Evolutionary conservation across 2,329 filamentous ascomycete species (phyloP), one percentile per base, ranked within the genome.

Genomic region (Pseudonectria foliicola): DNA sequence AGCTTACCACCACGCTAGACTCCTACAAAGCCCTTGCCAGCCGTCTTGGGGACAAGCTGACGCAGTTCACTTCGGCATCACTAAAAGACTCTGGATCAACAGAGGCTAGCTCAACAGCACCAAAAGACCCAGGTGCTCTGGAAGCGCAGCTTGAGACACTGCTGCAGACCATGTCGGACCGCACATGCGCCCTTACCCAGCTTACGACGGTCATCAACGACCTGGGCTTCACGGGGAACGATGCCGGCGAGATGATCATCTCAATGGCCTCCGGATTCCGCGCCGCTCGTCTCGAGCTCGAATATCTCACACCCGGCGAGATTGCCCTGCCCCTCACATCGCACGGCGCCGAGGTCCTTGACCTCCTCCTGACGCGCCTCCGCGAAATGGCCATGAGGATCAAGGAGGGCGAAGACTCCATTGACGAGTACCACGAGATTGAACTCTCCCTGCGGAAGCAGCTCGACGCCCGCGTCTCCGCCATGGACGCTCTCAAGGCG

Each of bases 281-380:
- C 13, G 55, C 68, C 2, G 76, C 75, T 2, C 68, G 77, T 2
- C 58, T 80, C 0, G 75, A 80, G 45, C 67, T 80, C 3, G 77
- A 80, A 52, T 79, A 79, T 47, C 63, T 80, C 13, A 72, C 68
- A 0, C 76, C 76, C 0, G 76, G 75, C 6, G 76, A 80, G 50
- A 59, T 71, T n/a, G 48, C 64, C 0, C 62, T 77, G 1, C 71
- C 74, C 0, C 57, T 77, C 0, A 66, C 65, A 0, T 67, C 68
- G 0, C 68, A 68, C 32, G 75, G 75, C 2, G 69, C 70, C 1
- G 66, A 73, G 33, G 64, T 80, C 0, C 63, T 81, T 0, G 71
- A 75, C 37, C 62, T 77, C 10, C 52, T 80, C 5, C 63, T 80
- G 0, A 50, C 51, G 0, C 61, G 68, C 0, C 63, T 80, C 3